Conservation (phyloP, 23 red algal genomes). For the Agarophyton chilense region DNA sequence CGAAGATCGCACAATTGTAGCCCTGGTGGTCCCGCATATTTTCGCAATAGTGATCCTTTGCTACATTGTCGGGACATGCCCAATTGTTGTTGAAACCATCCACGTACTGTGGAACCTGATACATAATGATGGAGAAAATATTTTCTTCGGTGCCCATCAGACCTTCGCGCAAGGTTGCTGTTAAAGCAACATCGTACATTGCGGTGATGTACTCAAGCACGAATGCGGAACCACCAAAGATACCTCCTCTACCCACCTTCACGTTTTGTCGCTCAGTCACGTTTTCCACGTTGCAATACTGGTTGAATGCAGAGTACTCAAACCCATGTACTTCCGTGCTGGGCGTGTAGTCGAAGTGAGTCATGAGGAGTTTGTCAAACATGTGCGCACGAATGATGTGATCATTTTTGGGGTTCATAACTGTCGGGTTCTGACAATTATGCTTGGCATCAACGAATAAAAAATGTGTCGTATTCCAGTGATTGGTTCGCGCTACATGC, state of each 20-base stretch:
- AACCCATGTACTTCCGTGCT: slow-evolving; percentile 58
- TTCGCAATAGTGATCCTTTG: slow-evolving; percentile 45
- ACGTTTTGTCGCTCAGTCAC: slow-evolving; percentile 27
- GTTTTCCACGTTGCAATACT: slow-evolving; percentile 50
- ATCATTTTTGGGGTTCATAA: slow-evolving; percentile 44
- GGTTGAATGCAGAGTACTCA: slow-evolving; percentile 48
- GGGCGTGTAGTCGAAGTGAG: slow-evolving; percentile 57
- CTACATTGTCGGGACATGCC: slow-evolving; percentile 44
- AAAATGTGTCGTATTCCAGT: slow-evolving; percentile 65
- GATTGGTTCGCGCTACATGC: slow-evolving; percentile 45
- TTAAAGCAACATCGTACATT: slow-evolving; percentile 55
- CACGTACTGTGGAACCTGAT: slow-evolving; percentile 59
- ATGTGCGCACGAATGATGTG: slow-evolving; percentile 68
- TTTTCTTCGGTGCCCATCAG: slow-evolving; percentile 72
- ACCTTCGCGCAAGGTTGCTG: slow-evolving; percentile 41
- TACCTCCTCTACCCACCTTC: slow-evolving; percentile 48
- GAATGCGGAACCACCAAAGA: slow-evolving; percentile 57
- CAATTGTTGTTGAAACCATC: slow-evolving; percentile 66
- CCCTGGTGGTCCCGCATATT: slow-evolving; percentile 29
- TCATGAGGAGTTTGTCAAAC: slow-evolving; percentile 65
- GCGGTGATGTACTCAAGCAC: slow-evolving; percentile 43
- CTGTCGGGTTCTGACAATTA: slow-evolving; percentile 39
- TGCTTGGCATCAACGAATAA: slow-evolving; percentile 66
- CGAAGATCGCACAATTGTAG: slow-evolving; percentile 58
- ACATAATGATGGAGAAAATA: slow-evolving; percentile 46